These are phyloP conservation scores for Candida schatavii DNA, from an alignment of 805 yeast genomes.

Conservation along the genomic window DNA sequence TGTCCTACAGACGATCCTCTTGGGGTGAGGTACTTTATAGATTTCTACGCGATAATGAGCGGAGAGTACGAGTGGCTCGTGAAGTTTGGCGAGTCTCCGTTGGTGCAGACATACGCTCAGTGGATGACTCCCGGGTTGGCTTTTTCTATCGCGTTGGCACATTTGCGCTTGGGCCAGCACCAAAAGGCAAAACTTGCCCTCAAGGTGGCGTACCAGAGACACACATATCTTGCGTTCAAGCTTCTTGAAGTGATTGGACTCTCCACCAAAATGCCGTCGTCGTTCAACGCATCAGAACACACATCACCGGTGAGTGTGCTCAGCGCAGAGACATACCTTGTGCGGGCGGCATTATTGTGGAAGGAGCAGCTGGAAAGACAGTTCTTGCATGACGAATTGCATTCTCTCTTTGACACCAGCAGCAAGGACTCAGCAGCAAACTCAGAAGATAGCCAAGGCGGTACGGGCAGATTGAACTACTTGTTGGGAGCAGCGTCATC, in stretches of 20 bases:
- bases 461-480: too few species aligned
- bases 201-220: constrained; percentile 47
- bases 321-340: constrained; percentile 55
- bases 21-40: constrained; percentile 81
- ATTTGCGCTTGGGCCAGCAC: constrained; percentile 39
- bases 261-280: constrained; percentile 9
- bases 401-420: constrained; percentile 14
- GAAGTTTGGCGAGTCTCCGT: constrained; percentile 53
- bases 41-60: constrained; percentile 67
- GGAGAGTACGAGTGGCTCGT: constrained; percentile 63
- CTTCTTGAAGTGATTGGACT: constrained; percentile 50
- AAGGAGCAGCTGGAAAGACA: constrained; percentile 43
- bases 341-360: constrained; percentile 57
- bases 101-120: constrained; percentile 52
- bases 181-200: constrained; percentile 49
- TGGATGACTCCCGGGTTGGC: constrained; percentile 77
- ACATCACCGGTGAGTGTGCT: constrained; percentile 16
- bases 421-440: background rate
- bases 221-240: constrained; percentile 56
- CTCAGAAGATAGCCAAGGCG: background rate
- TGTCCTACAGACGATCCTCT: constrained; percentile 79
- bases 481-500: too few species aligned
- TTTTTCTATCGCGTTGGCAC: constrained; percentile 65
- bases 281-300: background rate
- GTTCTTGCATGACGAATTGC: constrained; percentile 47